Conservation (phyloP, 2,329 filamentous ascomycete genomes). For the Talaromyces pinophilus region DNA sequence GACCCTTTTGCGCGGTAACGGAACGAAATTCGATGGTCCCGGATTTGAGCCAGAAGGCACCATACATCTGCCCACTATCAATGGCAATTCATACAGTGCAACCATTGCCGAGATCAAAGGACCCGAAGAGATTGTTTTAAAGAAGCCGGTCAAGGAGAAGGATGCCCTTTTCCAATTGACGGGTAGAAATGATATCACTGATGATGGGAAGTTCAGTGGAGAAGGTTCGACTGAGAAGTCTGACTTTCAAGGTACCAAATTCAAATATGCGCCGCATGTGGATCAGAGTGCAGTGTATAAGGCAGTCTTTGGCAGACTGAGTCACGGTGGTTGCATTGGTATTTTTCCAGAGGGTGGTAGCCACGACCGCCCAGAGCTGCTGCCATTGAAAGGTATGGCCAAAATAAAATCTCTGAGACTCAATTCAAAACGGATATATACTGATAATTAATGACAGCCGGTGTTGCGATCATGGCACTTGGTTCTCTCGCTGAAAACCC, state of each 20-base stretch:
- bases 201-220: conserved; percentile 63
- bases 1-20: conserved; percentile 74
- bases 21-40: conserved; percentile 74
- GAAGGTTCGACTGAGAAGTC: conserved; percentile 56
- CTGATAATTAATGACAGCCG: conserved; percentile 55
- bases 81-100: conserved; percentile 75
- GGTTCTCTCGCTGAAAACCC: conserved; percentile 83
- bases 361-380: conserved; percentile 86
- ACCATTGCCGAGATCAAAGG: conserved; percentile 81
- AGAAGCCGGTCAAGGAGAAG: conserved; percentile 80
- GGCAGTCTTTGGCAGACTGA: conserved; percentile 82
- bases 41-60: conserved; percentile 77
- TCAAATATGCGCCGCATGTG: conserved; percentile 86
- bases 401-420: too few relatives aligned
- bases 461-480: conserved; percentile 96
- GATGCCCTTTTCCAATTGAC: conserved; percentile 79
- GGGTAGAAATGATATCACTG: conserved; percentile 70
- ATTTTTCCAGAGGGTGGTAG: conserved; percentile 98
- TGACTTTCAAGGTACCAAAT: conserved; percentile 75
- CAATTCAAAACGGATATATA: neutral
- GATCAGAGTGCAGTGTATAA: conserved; percentile 94
- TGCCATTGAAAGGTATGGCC: conserved; percentile 73
- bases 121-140: conserved; percentile 78
- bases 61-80: conserved; percentile 80
- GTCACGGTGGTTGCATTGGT: conserved; percentile 82